Evolutionary conservation across 371 early-diverging fungal genomes (phyloP), one percentile per base, ranked within the genome.

Genomic region (Capillidium heterosporum): DNA sequence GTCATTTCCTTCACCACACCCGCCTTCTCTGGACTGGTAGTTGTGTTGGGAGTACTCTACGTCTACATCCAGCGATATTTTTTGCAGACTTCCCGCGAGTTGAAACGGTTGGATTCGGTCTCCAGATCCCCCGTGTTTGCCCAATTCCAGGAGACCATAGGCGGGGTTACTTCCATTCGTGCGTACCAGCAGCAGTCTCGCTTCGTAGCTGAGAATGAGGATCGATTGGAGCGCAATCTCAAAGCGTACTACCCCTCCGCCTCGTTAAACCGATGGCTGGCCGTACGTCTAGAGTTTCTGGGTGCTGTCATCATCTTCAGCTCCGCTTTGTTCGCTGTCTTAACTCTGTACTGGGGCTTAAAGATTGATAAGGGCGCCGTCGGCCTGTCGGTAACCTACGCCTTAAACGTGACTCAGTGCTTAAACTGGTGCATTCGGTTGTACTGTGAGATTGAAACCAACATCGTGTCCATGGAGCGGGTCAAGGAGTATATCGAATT

Each of bases 261-360:
- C 29, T 72, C 79, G 0, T 74, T 81, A 48, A 90, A 90, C 56
- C 86, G 95, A 40, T 96, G 96, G 89, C 64, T 94, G n/a, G 90
- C 91, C 31, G 77, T 93, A 11, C 83, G 95, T 31, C 74, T 95
- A 26, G 89, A 95, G 65, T 72, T 85, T 35, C 70, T 79, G 58
- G 78, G 79, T 17, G 74, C 77, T 7, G 61, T 73, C 48, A 80
- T 85, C 43, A 73, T 84, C 56, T 74, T 85, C 29, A 69, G 72
- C 26, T 77, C 81, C 7, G 70, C 87, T 0, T 59, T 77, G 1
- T 70, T 85, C 31, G 75, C 80, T 41, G 84, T 85, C 1, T 58
- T 53, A 5, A 68, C 80, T 51, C 82, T 80, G 63, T 77, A 83
- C 1, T 81, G 86, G 43, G 59, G 89, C 21, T 81, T 90, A 39